A percentile compares a stretch with the other conserved stretches of the same genome.
Evolutionary conservation across 306 rosid genomes (phyloP).

Genomic region (Benincasa hispida): DNA sequence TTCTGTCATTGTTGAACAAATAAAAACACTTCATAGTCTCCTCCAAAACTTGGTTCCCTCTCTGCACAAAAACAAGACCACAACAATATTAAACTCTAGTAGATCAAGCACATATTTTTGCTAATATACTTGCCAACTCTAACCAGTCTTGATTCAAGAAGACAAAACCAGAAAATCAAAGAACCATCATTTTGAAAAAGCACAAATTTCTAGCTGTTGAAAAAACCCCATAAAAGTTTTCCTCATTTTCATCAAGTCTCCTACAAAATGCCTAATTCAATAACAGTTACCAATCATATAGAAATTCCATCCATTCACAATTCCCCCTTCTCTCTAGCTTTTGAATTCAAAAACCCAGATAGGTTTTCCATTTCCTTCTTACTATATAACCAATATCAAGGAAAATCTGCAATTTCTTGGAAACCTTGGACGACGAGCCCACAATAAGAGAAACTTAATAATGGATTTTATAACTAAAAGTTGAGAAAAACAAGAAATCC

Average conservation of each 20-base stretch:
- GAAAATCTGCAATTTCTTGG: not conserved
- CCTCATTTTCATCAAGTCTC: not conserved
- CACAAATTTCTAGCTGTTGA: not conserved
- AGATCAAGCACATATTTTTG: not conserved
- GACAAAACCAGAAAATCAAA: not conserved
- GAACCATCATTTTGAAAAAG: not conserved
- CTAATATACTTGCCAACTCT: not conserved
- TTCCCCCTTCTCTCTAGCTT: not conserved
- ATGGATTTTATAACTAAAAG: not conserved
- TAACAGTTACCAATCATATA: not conserved
- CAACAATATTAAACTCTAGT: not conserved
- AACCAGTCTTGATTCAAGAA: not conserved
- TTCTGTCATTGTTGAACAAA: slow-evolving; percentile 15
- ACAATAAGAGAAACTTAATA: not conserved
- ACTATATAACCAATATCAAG: not conserved
- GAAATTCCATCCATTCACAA: not conserved
- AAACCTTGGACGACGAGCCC: not conserved
- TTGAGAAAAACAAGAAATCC: slow-evolving; percentile 3
- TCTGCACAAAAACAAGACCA: slow-evolving; percentile 13
- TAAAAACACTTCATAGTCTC: slow-evolving; percentile 35
- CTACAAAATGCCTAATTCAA: not conserved
- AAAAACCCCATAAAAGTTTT: not conserved
- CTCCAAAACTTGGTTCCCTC: slow-evolving; percentile 9
- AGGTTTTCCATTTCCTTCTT: not conserved
- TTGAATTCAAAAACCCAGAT: not conserved